Evolutionary conservation across 2,329 filamentous ascomycete species (phyloP).

Genomic region (Trichothecium sympodiale): DNA sequence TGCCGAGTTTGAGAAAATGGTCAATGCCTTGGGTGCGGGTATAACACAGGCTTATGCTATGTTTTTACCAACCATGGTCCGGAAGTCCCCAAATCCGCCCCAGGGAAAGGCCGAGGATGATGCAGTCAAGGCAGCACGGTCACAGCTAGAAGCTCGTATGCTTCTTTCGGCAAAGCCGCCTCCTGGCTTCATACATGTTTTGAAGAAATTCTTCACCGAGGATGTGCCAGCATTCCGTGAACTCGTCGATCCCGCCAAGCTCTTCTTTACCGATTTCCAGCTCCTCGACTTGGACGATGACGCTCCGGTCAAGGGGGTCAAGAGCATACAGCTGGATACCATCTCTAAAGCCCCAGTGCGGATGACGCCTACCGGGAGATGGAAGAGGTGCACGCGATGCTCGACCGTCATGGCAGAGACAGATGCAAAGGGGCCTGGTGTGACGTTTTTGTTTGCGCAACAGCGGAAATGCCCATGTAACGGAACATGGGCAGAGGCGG

Average conservation of each 20-base stretch:
- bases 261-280: conserved; percentile 64
- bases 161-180: conserved; percentile 37
- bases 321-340: conserved; percentile 34
- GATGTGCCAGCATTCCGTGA: conserved; percentile 47
- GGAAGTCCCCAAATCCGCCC: conserved; percentile 33
- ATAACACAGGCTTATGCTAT: conserved; percentile 39
- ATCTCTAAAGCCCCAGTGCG: conserved; percentile 49
- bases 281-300: conserved; percentile 57
- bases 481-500: conserved; percentile 38
- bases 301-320: conserved; percentile 25
- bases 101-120: conserved; percentile 31
- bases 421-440: conserved; percentile 43
- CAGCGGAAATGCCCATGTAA: conserved; percentile 45
- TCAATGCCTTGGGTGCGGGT: conserved; percentile 36
- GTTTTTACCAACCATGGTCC: conserved; percentile 31
- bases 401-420: conserved; percentile 56
- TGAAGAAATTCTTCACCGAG: conserved; percentile 53
- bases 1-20: conserved; percentile 50
- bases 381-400: conserved; percentile 41
- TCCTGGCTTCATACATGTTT: conserved; percentile 38
- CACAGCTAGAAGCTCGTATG: conserved; percentile 39
- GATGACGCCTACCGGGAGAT: conserved; percentile 14
- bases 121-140: conserved; percentile 32
- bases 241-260: conserved; percentile 50
- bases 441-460: conserved; percentile 41